Evolutionary conservation across 257 asterid species (phyloP).

Genomic region (Solanum pennellii): DNA sequence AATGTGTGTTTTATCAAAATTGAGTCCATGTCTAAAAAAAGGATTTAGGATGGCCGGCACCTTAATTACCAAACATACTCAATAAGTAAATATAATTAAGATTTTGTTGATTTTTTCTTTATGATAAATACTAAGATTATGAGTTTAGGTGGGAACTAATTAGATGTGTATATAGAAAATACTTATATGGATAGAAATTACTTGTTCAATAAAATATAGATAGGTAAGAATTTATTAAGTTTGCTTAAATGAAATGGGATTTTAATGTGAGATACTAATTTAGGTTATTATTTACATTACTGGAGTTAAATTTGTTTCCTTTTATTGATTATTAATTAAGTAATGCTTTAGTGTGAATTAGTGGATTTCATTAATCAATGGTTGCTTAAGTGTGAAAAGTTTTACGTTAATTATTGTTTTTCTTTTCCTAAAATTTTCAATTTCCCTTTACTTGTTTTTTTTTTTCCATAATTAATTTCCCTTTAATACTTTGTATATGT

Average conservation of each 20-base stretch:
- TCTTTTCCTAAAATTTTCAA: neutral
- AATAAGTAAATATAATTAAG: neutral
- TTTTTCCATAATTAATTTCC: neutral
- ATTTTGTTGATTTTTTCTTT: neutral
- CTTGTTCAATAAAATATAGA: neutral
- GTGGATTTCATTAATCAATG: neutral
- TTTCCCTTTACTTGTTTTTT: neutral
- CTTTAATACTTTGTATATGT: neutral
- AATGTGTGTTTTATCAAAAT: neutral
- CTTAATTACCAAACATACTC: neutral
- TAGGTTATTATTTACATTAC: neutral
- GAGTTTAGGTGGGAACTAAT: neutral
- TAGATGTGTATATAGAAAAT: neutral
- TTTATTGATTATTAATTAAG: neutral
- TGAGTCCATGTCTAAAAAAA: neutral
- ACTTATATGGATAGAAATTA: neutral
- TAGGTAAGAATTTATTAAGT: neutral
- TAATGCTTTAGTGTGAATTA: neutral
- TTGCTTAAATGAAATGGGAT: neutral
- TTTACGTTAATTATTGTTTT: neutral
- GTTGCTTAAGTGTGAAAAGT: neutral
- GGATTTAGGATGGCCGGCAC: neutral
- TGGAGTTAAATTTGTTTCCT: neutral
- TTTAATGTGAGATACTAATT: neutral
- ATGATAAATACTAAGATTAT: neutral